Evolutionary conservation across 139 green algal genomes (phyloP), one percentile per base, ranked within the genome.

Genomic region (Nannochloris sp.): DNA sequence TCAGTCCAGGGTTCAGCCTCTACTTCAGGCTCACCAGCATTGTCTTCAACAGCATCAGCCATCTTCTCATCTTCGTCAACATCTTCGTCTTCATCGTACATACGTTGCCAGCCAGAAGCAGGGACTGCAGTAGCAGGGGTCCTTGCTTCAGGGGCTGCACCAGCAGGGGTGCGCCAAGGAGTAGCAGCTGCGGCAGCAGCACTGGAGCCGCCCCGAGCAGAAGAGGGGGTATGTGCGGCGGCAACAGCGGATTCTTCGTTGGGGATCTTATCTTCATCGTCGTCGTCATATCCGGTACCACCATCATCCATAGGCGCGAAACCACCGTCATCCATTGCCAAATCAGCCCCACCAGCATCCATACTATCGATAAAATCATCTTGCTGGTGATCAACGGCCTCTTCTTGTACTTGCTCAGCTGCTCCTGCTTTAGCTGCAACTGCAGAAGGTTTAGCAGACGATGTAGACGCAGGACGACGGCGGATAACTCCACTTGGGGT

Each of bases 101-200:
- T 69, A 23, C 53, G 8, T 60, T 84, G 72, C 85, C 83, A 90
- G 15, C 80, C 80, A 5, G 68, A 68, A 15, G 75, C 75, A 6
- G 63, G 36, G 15, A 37, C 66, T 2, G 64, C 71, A 14, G 67
- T 74, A 29, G 56, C 61, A 4, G 68, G 61, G 4, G 80, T 69
- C 8, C 58, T 46, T 48, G 63, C 63, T 23, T 70, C 67, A 4
- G 54, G 19, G 35, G 76, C 67, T 10, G 71, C 36, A 1, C 68
- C 64, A 0, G 76, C 42, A 4, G 76, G 67, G 0, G 75, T 80
- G 14, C 51, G 42, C 68, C 68, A 73, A 14, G 73, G 69, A 6
- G 73, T 74, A 30, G 62, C 64, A 32, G 38, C 19, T 1, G 25
- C 25, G 0, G 64, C 64, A 2, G 46, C 62, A 51, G 42, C 27